Evolutionary conservation across 345 rosid species (phyloP).

Genomic region (Lagerstroemia speciosa): DNA sequence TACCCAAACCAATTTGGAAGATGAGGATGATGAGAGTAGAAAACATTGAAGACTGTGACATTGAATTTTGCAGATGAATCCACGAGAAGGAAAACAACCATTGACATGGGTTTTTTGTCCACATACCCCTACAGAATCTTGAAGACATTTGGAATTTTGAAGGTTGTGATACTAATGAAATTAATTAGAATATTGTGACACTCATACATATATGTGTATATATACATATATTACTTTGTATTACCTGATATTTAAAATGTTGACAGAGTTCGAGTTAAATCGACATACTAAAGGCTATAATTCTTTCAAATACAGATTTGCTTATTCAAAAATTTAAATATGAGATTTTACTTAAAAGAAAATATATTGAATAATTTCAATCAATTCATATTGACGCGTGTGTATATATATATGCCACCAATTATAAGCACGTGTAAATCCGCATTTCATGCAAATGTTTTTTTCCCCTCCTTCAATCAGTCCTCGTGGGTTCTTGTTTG

Average conservation of each 20-base stretch:
- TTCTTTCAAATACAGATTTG: too few species aligned
- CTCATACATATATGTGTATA: too few species aligned
- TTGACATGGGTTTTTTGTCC: constrained; percentile 4
- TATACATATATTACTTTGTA: too few species aligned
- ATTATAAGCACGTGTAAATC: constrained; percentile 41
- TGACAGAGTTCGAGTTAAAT: too few species aligned
- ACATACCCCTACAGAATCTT: constrained; percentile 11
- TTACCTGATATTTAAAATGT: too few species aligned
- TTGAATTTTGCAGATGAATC: constrained; percentile 13
- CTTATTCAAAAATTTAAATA: too few species aligned
- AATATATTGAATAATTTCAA: too few species aligned
- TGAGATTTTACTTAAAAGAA: too few species aligned
- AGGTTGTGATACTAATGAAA: not conserved
- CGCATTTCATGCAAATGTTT: constrained; percentile 36
- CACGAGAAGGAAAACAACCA: constrained; percentile 13
- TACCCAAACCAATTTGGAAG: not conserved
- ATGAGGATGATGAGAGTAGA: constrained; percentile 1
- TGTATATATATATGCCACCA: not conserved
- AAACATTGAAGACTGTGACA: constrained; percentile 4
- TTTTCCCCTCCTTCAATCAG: constrained; percentile 4
- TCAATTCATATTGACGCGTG: too few species aligned
- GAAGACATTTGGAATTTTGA: constrained; percentile 11
- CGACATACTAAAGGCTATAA: too few species aligned
- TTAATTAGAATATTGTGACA: not conserved
- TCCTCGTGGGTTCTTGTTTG: constrained; percentile 29